phyloP scores from a whole-genome alignment of 495 filamentous ascomycete genomes.

The Cetradonia linearis region DNA sequence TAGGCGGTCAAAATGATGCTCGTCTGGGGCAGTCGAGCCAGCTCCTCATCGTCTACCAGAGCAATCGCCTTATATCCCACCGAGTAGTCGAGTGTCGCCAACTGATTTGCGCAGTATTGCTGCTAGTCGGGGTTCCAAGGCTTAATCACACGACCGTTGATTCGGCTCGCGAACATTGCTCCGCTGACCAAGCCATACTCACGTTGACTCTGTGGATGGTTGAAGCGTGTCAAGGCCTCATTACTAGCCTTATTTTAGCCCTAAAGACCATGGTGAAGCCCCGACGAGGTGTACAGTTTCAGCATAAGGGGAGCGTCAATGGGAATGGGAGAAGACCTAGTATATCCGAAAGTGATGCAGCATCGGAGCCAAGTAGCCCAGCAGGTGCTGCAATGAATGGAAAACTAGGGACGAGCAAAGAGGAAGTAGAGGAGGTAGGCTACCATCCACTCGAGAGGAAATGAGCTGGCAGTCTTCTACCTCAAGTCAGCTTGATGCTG shows the following conservation, averaged over 20 bases:
- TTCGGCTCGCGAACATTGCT: not conserved
- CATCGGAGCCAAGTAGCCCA: slow-evolving; percentile 51
- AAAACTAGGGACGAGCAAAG: slow-evolving; percentile 39
- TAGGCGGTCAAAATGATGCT: not conserved
- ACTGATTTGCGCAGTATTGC: not conserved
- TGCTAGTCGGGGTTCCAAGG: not conserved
- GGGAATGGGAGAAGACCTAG: slow-evolving; percentile 54
- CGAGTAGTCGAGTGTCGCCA: no score
- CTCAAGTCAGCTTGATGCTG: slow-evolving; percentile 3
- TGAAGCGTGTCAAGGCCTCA: not conserved
- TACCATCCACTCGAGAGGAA: not conserved
- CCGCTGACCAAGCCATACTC: not conserved
- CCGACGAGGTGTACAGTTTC: slow-evolving; percentile 76
- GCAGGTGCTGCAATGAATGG: slow-evolving; percentile 38
- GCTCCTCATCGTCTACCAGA: not conserved
- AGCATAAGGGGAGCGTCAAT: slow-evolving; percentile 48
- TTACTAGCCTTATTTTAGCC: not conserved
- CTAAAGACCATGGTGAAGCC: slow-evolving; percentile 54
- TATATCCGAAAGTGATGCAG: slow-evolving; percentile 74
- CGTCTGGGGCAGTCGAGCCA: not conserved
- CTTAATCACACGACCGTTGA: not conserved
- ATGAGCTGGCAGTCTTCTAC: not conserved
- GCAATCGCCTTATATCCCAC: not conserved
- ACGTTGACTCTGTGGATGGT: not conserved
- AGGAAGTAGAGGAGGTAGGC: slow-evolving; percentile 45